Base-by-base conservation (phyloP, 2,329 filamentous ascomycete species). In the Diaporthe caulivora region DNA sequence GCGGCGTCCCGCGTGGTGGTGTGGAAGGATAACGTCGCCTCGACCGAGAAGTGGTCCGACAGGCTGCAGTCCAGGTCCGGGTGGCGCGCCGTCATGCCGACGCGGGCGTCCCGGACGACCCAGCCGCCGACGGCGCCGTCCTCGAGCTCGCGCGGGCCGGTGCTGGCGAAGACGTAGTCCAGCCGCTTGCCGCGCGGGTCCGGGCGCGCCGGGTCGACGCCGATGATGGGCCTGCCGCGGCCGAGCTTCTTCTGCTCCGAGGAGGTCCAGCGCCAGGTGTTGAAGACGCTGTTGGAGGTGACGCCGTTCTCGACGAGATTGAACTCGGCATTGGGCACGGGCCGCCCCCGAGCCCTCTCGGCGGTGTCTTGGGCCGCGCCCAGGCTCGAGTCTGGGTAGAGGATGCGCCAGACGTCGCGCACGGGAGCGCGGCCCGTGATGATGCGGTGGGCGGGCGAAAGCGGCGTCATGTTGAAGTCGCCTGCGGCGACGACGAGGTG, bases 381-480 rank as follows among this genome's bases (percentile, higher is more conserved):
- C 42, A 98, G 82, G 2, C 95, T 95, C 62, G 93, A 96, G 74
- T 95, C 89, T 0, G 97, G 96, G 81, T 97, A 93, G 26, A 97
- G 83, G 40, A 94, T 88, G 71, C 93, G 90, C 97, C 97, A 99
- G 29, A 92, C 91, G 81, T 99, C 97, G 57, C 89, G 89, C 37
- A 97, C 92, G 18, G 92, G 92, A 13, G 92, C 91, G 80, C 95
- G 92, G 4, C 92, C 90, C 72, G 93, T 94, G 77, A 99, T 92
- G 76, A 98, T 87, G 70, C 92, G 90, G 84, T 98, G 94, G 42
- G 94, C 92, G 75, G 98, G 90, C 34, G 94, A 97, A 53, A 93
- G 84, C 0, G 97, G 97, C n/a, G 95, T 86, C 93, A 98, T 97
- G 84, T 98, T 98, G 86, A 98, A 98, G 85, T 98, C 97, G 34